Evolutionary conservation across 192 early-diverging fungal species (phyloP), one percentile per base, ranked within the genome.

Genomic region (Spinellus fusiger): DNA sequence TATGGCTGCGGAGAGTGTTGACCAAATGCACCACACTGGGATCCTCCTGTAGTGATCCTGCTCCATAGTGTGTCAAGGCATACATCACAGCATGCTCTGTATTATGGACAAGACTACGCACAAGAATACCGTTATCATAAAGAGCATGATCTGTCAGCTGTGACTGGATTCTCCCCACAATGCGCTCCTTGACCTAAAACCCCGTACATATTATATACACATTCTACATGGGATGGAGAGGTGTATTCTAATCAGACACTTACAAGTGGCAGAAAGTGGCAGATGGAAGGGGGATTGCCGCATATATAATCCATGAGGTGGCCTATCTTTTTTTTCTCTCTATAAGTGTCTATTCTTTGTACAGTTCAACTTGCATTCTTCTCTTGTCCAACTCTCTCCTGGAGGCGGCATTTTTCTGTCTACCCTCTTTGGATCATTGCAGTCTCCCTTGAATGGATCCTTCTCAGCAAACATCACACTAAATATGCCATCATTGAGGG

Each of bases 231-330:
- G 25, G 5, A 20, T 7, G 25, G 18, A 26, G 34, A 22, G 10
- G 23, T 1, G 1, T 20, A 49, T n/a, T 6, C 18, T 12, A 29
- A 28, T 34, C 49, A 29, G 5, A 10, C 7, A 54, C 52, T 37
- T 64, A 80, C 74, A 70, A 70, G 67, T 33, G 65, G 61, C 61
- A 84, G 65, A 51, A 78, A 78, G 60, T 83, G 73, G 57, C 81
- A 83, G 56, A 83, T 77, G 20, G 78, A 78, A 22, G 81, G 81
- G 20, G 81, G 81, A 62, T 83, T 83, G 18, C 81, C 81, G 55
- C 81, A 83, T 49, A 80, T 74, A 52, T 80, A 83, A 37, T 80
- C 78, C 76, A 78, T 78, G 16, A 73, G 69, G 34, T 68, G 53
- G 38, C 68, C 68, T 70, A 34, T 6, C 40, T 23, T 51, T 5